These are phyloP conservation scores for Flaveria bidentis DNA, from an alignment of 129 eudicot genomes.

Conservation along the genomic window DNA sequence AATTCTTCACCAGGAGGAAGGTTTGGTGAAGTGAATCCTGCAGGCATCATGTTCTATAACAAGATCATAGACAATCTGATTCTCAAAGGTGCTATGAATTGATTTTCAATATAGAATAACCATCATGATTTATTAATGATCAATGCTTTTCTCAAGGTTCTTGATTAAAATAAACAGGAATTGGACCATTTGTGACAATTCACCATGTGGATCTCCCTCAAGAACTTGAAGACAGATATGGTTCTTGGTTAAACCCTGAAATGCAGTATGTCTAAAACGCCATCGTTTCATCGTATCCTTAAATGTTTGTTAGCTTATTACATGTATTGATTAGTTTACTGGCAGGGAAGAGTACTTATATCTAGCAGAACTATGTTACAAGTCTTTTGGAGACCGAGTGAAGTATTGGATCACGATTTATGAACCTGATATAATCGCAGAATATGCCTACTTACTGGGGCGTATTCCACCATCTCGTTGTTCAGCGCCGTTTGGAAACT, in stretches of 20 bases:
- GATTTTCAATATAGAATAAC: background rate
- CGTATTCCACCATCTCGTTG: constrained; percentile 62
- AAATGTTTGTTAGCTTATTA: background rate
- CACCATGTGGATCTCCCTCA: constrained; percentile 69
- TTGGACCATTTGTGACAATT: constrained; percentile 75
- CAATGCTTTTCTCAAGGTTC: background rate
- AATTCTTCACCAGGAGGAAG: constrained; percentile 44
- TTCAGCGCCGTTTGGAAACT: constrained; percentile 68
- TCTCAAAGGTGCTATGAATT: constrained; percentile 48
- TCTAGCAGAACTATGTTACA: constrained; percentile 59
- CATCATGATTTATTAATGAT: background rate
- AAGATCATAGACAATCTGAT: constrained; percentile 58
- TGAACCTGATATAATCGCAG: constrained; percentile 55
- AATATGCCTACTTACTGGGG: constrained; percentile 42
- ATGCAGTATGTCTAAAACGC: constrained; percentile 54
- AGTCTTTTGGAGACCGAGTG: constrained; percentile 56
- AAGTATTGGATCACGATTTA: constrained; percentile 71
- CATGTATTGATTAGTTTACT: background rate
- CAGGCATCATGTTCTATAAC: constrained; percentile 60
- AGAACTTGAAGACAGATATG: constrained; percentile 72
- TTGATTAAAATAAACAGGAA: constrained; percentile 39
- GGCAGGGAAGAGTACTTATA: constrained; percentile 67
- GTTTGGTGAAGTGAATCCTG: constrained; percentile 57
- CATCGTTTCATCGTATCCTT: background rate
- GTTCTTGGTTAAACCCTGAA: constrained; percentile 66